Percentiles rank a stretch among this genome's conserved stretches.
Evolutionary conservation across 768 basidiomycete species (phyloP).

Genomic region (Fomitopsis serialis): DNA sequence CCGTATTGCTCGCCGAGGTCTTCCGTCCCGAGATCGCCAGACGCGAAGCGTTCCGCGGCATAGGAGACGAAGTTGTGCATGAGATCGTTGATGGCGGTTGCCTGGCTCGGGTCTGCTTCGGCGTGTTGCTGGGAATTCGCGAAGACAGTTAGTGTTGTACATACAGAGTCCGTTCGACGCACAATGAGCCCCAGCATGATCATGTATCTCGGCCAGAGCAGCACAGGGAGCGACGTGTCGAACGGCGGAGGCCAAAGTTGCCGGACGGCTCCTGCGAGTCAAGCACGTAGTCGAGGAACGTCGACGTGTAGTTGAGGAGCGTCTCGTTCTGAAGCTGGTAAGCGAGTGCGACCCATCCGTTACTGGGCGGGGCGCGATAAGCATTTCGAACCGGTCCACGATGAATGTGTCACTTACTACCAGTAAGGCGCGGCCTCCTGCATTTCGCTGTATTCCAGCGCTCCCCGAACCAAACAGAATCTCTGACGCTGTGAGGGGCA

Average conservation of each 20-base stretch:
- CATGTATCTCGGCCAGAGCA: constrained; percentile 1
- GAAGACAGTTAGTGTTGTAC: neutral
- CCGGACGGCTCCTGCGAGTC: neutral
- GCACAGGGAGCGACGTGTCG: neutral
- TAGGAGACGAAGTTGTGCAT: neutral
- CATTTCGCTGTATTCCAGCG: constrained; percentile 1
- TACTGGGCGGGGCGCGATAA: neutral
- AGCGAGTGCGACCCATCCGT: constrained; percentile 1
- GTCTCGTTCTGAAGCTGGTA: neutral
- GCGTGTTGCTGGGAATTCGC: neutral
- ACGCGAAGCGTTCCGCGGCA: neutral
- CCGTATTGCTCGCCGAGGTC: neutral
- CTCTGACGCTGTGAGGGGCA: neutral
- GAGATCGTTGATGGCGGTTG: neutral
- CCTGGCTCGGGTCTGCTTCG: neutral
- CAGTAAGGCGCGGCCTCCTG: constrained; percentile 2
- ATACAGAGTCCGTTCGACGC: neutral
- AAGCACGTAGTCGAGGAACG: neutral
- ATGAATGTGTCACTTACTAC: neutral
- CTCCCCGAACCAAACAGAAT: neutral
- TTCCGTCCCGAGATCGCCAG: neutral
- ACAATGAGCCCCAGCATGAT: constrained; percentile 1
- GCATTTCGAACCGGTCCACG: neutral
- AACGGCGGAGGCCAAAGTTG: neutral
- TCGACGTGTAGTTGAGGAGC: neutral